Evolutionary conservation across 805 yeast genomes (phyloP), one percentile per base, ranked within the genome.

Genomic region (Candida boleticola): DNA sequence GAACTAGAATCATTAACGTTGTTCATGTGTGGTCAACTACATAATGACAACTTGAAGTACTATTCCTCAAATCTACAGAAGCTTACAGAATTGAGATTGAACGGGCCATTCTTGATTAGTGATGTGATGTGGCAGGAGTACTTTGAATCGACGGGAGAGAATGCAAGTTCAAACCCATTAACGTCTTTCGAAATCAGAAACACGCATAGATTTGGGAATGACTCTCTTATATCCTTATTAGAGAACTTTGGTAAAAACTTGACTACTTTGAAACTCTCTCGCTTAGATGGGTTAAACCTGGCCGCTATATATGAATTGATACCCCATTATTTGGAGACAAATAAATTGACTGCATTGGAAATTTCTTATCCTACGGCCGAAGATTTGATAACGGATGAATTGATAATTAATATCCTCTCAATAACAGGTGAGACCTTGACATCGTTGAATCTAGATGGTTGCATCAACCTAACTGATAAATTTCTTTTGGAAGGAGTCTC

Each of bases 21-120:
- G 35, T 80, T 81, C 44, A 92, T 90, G 97, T 92, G 98, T 68
- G 99, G 99, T 3, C 90, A 86, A 51, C 65, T 93, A 31, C 89
- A 85, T 52, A 86, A 86, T 57, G 89, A 83, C 48, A 83, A 85
- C 43, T 59, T 93, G 44, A 57, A 68, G 14, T 85, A 88, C 56
- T 79, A 76, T 46, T 74, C 78, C 3, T 66, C 78, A 7, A 82
- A 86, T 47, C 66, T 92, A 32, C 64, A 65, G 0, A 62, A 75
- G 23, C 66, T 93, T 36, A 68, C 60, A 13, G 69, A 77, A 11
- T 43, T 92, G 5, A 66, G 75, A n/a, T 64, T 93, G 29, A 90
- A 92, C 60, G 99, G 99, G 0, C 89, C 97, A 0, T 93, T 93
- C 57, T 65, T 93, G 50, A 82, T 93, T 36, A 81, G 83, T 53